These are phyloP conservation scores for Leucogyrophana mollusca DNA, from an alignment of 768 basidiomycete genomes.

Conservation along the genomic window DNA sequence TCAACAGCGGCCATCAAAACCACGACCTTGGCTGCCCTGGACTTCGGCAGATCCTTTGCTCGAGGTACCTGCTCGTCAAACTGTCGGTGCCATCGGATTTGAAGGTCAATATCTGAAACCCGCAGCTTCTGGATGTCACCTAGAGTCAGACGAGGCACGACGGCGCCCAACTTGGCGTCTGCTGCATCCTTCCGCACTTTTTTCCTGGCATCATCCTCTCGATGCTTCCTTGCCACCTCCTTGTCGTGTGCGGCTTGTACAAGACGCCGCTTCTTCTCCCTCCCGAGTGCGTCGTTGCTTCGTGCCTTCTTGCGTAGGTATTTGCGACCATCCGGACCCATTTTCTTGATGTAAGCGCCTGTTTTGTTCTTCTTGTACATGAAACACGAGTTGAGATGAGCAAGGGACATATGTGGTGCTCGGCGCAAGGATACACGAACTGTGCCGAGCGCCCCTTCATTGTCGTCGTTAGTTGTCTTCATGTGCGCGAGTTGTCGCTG, in stretches of 20 bases:
- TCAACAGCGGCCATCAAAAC: background rate
- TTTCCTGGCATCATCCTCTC: background rate
- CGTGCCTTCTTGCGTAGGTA: background rate
- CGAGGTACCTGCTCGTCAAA: conserved; percentile 1
- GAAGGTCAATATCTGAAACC: conserved; percentile 3
- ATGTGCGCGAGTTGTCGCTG: conserved; percentile 11
- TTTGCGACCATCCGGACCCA: background rate
- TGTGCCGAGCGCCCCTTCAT: conserved; percentile 24
- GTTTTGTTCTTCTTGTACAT: conserved; percentile 25
- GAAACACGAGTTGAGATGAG: conserved; percentile 20
- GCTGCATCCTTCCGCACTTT: background rate
- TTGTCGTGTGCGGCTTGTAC: no score
- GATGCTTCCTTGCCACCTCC: background rate
- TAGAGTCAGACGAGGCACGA: background rate
- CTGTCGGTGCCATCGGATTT: conserved; percentile 4
- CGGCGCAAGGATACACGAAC: conserved; percentile 5
- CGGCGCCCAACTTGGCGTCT: background rate
- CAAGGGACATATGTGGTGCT: conserved; percentile 14
- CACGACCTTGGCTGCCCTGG: background rate
- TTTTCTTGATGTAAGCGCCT: conserved; percentile 20
- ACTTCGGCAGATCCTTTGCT: conserved; percentile 1
- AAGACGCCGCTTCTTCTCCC: background rate
- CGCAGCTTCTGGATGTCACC: background rate
- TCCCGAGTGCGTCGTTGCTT: background rate
- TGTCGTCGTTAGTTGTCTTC: conserved; percentile 20